Base-by-base conservation (phyloP, 2,329 filamentous ascomycete species). In the Drechslera avenae region DNA sequence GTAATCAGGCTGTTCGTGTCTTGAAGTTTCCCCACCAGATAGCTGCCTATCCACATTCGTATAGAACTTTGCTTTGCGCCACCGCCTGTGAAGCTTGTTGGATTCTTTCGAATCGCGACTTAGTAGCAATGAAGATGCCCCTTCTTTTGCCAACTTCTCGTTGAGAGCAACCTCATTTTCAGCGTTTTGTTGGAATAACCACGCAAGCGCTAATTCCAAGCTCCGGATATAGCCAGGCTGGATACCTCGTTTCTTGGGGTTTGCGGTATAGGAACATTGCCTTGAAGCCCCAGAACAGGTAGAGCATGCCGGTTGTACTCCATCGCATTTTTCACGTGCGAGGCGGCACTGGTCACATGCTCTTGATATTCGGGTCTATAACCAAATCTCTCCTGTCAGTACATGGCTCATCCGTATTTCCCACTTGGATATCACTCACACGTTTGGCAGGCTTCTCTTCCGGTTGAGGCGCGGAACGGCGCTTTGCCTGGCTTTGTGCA, bases 211-310 rank as follows among this genome's bases (percentile, higher is more conserved):
- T 35, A 88, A 72, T 70, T 92, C 89, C 14, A 92, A 77, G 0
- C 87, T 87, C 28, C 88, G 82, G 46, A 92, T 86, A 65, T 91
- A 91, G 13, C 89, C 89, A n/a, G 89, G 89, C 62, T 88, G 88
- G 9, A 92, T 84, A 3, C 89, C 89, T 56, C 89, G 81, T 70
- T 91, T 91, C 73, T 90, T 90, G 6, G 87, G 85, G 46, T 84
- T 85, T 46, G 86, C 81, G 54, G 87, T 84, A 69, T 91, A 92
- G 13, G 86, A 86, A 69, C 89, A 92, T 28, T 78, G 71, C 40
- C 88, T 80, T 46, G 81, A 83, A 53, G 87, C 82, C 4, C 81
- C 77, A 5, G 79, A 78, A 73, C 88, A 91, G 2, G 86, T 86
- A 39, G 83, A 84, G 68, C 88, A 91, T 12, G 78, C 76, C 5